Percentiles rank a stretch among this genome's conserved stretches.
phyloP scores from a whole-genome alignment of 2,329 filamentous ascomycete species.

The Diaporthe sp. region DNA sequence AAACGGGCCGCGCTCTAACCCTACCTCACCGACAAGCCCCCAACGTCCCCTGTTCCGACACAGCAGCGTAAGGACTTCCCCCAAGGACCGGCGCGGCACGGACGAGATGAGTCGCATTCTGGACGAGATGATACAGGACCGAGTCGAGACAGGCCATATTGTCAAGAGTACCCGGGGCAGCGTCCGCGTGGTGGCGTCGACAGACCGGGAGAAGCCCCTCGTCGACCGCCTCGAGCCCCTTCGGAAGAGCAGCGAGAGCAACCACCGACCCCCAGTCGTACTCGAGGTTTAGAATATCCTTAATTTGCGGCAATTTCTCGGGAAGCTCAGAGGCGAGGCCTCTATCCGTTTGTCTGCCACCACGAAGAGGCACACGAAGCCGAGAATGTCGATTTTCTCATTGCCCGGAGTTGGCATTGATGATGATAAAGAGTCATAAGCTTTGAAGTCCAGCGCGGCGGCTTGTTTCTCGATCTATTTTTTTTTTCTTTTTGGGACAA shows the following conservation, averaged over 20 bases:
- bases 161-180: slow-evolving; percentile 76
- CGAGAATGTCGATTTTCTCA: slow-evolving; percentile 1
- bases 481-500: slow-evolving; percentile 7
- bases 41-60: slow-evolving; percentile 40
- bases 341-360: not conserved
- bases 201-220: slow-evolving; percentile 54
- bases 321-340: slow-evolving; percentile 2
- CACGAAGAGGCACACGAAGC: not conserved
- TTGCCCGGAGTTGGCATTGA: slow-evolving; percentile 16
- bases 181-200: slow-evolving; percentile 65
- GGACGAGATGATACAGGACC: slow-evolving; percentile 95
- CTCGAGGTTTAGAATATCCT: slow-evolving; percentile 39
- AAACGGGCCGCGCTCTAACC: slow-evolving; percentile 4
- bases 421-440: slow-evolving; percentile 18
- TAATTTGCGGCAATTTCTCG: slow-evolving; percentile 32
- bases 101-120: slow-evolving; percentile 95
- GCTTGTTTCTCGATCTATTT: not conserved
- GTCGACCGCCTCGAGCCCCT: slow-evolving; percentile 52
- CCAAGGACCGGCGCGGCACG: slow-evolving; percentile 71
- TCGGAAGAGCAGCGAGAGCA: slow-evolving; percentile 47
- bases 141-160: slow-evolving; percentile 81
- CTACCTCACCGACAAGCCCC: slow-evolving; percentile 46
- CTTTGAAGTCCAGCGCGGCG: not conserved
- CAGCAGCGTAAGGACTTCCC: slow-evolving; percentile 44
- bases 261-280: slow-evolving; percentile 27